Evolutionary conservation across 805 yeast genomes (phyloP).

Genomic region (Saccharomycopsis microspora): DNA sequence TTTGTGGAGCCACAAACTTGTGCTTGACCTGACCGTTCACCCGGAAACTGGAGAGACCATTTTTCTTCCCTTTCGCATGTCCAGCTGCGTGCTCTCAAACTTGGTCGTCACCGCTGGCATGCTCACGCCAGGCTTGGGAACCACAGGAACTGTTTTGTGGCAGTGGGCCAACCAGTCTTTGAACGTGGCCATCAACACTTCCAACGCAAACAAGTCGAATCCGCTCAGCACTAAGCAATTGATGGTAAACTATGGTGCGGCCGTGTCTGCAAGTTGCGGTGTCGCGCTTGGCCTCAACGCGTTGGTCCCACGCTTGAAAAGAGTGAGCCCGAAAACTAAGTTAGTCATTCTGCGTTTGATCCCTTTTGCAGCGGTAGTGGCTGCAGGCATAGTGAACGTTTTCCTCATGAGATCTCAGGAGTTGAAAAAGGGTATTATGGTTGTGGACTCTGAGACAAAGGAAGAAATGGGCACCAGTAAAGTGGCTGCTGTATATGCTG

Average conservation of each 20-base stretch:
- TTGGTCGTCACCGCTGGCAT: slow-evolving; percentile 94
- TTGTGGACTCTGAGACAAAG: slow-evolving; percentile 46
- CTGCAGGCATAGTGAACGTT: slow-evolving; percentile 95
- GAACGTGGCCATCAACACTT: slow-evolving; percentile 93
- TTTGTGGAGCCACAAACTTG: slow-evolving; percentile 79
- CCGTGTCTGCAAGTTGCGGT: slow-evolving; percentile 89
- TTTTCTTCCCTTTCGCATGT: slow-evolving; percentile 91
- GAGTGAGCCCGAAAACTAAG: slow-evolving; percentile 57
- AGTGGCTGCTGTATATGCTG: slow-evolving; percentile 84
- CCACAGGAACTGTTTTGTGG: slow-evolving; percentile 91
- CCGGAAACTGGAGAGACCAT: slow-evolving; percentile 97
- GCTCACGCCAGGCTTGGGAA: slow-evolving; percentile 90
- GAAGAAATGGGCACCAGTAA: slow-evolving; percentile 65
- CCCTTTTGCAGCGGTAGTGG: slow-evolving; percentile 97
- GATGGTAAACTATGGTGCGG: slow-evolving; percentile 67
- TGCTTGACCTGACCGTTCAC: slow-evolving; percentile 85
- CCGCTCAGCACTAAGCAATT: slow-evolving; percentile 76
- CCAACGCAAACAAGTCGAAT: slow-evolving; percentile 92
- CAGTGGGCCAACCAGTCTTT: slow-evolving; percentile 95
- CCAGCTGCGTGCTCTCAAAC: slow-evolving; percentile 87
- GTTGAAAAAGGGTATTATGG: slow-evolving; percentile 62
- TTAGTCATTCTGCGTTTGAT: slow-evolving; percentile 74
- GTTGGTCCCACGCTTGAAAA: slow-evolving; percentile 74
- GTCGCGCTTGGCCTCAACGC: slow-evolving; percentile 92
- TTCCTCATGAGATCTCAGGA: slow-evolving; percentile 95